Evolutionary conservation across 768 basidiomycete genomes (phyloP).

Genomic region (Kwoniella sp.): DNA sequence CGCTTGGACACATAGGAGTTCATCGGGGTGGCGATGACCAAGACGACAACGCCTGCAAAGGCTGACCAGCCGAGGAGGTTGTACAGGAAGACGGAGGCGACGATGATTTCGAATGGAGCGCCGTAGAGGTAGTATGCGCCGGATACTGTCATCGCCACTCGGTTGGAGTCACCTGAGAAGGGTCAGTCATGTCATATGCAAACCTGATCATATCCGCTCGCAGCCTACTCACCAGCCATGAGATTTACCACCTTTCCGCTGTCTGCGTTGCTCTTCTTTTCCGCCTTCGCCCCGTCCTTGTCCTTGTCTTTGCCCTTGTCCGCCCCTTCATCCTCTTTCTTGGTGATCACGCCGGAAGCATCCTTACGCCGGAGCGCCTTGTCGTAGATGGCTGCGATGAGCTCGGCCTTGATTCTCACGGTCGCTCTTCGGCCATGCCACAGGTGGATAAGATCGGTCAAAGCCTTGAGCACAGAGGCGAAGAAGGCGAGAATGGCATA

Average conservation of each 20-base stretch:
- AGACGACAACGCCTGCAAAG: constrained; percentile 69
- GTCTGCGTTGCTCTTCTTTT: constrained; percentile 61
- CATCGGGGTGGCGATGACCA: constrained; percentile 65
- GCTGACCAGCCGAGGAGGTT: constrained; percentile 63
- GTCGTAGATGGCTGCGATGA: constrained; percentile 69
- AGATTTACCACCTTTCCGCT: constrained; percentile 85
- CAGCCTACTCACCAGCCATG: constrained; percentile 58
- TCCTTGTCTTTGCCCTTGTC: too few relatives aligned
- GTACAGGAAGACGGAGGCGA: constrained; percentile 71
- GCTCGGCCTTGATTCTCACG: constrained; percentile 68
- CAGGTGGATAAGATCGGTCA: constrained; percentile 46
- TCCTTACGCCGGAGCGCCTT: constrained; percentile 79
- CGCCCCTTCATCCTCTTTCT: constrained; percentile 23
- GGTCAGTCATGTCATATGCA: neutral
- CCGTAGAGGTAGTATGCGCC: constrained; percentile 31
- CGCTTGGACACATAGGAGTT: constrained; percentile 65
- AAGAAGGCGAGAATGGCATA: constrained; percentile 73
- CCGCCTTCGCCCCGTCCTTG: constrained; percentile 48
- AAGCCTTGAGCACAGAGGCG: constrained; percentile 58
- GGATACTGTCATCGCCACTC: constrained; percentile 33
- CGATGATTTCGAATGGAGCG: constrained; percentile 71
- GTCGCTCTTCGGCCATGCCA: constrained; percentile 72
- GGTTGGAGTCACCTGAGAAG: constrained; percentile 33
- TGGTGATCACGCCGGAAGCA: constrained; percentile 65
- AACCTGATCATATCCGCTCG: neutral